These are phyloP conservation scores for Pyrenophora teres DNA, from an alignment of 2,329 filamentous ascomycete species.

Conservation along the genomic window DNA sequence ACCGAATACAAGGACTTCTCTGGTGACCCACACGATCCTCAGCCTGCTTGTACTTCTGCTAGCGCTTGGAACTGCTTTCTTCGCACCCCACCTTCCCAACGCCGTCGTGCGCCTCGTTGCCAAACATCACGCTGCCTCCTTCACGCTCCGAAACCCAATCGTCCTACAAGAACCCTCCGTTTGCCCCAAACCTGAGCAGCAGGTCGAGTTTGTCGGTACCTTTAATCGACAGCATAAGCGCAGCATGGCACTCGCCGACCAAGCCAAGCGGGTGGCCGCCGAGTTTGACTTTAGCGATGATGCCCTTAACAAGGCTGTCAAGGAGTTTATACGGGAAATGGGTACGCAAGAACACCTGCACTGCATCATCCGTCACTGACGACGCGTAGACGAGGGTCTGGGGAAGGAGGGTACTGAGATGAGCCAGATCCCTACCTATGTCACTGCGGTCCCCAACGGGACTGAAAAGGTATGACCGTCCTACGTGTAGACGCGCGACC, in stretches of 20 bases:
- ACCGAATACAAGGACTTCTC: conserved; percentile 7
- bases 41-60: conserved; percentile 41
- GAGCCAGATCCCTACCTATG: conserved; percentile 96
- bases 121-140: conserved; percentile 26
- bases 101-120: conserved; percentile 34
- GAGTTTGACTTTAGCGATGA: conserved; percentile 84
- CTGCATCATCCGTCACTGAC: conserved; percentile 18
- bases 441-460: conserved; percentile 93
- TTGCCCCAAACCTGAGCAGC: conserved; percentile 37
- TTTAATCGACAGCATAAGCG: conserved; percentile 45
- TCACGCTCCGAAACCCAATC: conserved; percentile 33
- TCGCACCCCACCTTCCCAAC: conserved; percentile 45
- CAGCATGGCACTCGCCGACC: conserved; percentile 62
- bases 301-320: conserved; percentile 77
- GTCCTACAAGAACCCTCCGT: conserved; percentile 31
- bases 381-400: conserved; percentile 73
- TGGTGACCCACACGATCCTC: conserved; percentile 30
- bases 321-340: conserved; percentile 88
- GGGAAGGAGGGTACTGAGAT: conserved; percentile 76
- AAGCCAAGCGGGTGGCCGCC: conserved; percentile 78
- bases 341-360: conserved; percentile 50
- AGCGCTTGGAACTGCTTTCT: conserved; percentile 42
- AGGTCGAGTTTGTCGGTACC: conserved; percentile 38
- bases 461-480: conserved; percentile 94
- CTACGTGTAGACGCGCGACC: neutral